Evolutionary conservation across 108 stramenopile species (phyloP).

Genomic region (Nitzschia sp.): DNA sequence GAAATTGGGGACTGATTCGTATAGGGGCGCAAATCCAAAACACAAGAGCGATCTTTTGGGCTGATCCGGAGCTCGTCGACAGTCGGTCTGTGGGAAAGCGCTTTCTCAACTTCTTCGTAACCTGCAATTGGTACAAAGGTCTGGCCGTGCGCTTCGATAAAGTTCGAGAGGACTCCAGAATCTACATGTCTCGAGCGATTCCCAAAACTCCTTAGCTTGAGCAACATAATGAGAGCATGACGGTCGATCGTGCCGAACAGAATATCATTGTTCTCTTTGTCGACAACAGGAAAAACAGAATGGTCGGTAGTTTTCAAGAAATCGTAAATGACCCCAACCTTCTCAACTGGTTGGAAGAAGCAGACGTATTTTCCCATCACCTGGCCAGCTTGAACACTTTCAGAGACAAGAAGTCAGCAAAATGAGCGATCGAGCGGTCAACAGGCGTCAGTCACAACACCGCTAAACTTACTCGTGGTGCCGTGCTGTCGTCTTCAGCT

Average conservation of each 20-base stretch:
- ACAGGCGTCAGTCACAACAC: not conserved
- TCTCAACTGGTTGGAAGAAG: conserved; percentile 45
- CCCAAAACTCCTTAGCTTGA: conserved; percentile 58
- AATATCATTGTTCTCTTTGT: conserved; percentile 45
- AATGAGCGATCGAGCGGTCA: not conserved
- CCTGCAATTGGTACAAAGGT: conserved; percentile 47
- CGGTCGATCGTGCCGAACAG: conserved; percentile 62
- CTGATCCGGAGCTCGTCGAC: conserved; percentile 49
- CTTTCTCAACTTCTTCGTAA: conserved; percentile 55
- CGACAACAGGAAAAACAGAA: conserved; percentile 68
- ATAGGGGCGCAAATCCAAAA: conserved; percentile 74
- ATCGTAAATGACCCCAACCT: conserved; percentile 48
- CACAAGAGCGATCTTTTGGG: conserved; percentile 38
- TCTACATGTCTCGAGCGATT: conserved; percentile 1
- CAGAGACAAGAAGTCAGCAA: conserved; percentile 15
- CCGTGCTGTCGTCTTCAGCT: conserved; percentile 30
- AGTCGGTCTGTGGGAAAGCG: conserved; percentile 66
- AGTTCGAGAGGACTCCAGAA: conserved; percentile 6
- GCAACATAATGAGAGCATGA: conserved; percentile 45
- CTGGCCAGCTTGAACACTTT: conserved; percentile 41
- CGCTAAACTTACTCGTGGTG: conserved; percentile 39
- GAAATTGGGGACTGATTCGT: conserved; percentile 65
- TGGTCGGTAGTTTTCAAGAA: conserved; percentile 43
- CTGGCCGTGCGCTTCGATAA: conserved; percentile 16
- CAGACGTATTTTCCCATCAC: conserved; percentile 42